Conservation (phyloP, 2,329 filamentous ascomycete genomes). For the Penicillium fuscoglaucum region DNA sequence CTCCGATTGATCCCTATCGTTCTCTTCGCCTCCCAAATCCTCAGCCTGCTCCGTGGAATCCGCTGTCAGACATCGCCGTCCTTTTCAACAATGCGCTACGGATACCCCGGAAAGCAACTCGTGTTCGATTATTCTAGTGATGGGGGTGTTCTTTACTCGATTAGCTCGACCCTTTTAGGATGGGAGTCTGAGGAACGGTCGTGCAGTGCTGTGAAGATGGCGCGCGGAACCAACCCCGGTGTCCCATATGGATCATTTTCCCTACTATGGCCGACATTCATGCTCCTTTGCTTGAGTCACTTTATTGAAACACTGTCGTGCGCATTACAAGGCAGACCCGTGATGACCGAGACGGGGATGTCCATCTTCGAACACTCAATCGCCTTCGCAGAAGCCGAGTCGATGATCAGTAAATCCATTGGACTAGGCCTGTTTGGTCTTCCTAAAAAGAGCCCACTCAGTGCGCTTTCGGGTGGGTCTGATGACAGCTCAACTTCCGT, state of each 20-base stretch:
- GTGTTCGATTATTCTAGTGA: constrained; percentile 69
- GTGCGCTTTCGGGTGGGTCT: constrained; percentile 45
- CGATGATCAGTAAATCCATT: constrained; percentile 77
- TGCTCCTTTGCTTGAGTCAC: constrained; percentile 66
- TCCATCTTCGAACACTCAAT: constrained; percentile 94
- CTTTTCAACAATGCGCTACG: constrained; percentile 69
- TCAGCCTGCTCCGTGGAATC: constrained; percentile 74
- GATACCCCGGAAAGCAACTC: constrained; percentile 63
- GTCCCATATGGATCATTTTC: constrained; percentile 75
- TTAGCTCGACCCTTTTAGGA: constrained; percentile 71
- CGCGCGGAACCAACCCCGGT: constrained; percentile 54
- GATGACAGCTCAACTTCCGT: constrained; percentile 32
- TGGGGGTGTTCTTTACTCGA: constrained; percentile 67
- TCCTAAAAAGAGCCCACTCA: constrained; percentile 45
- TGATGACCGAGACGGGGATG: constrained; percentile 88
- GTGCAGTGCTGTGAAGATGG: constrained; percentile 75
- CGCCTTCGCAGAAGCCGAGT: constrained; percentile 93
- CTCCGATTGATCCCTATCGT: constrained; percentile 71
- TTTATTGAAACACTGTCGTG: constrained; percentile 87
- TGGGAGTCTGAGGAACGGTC: constrained; percentile 73
- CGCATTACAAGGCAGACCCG: constrained; percentile 77
- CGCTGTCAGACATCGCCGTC: constrained; percentile 85
- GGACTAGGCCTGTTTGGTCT: constrained; percentile 66
- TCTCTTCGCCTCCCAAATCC: constrained; percentile 67
- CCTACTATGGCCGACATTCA: constrained; percentile 55